Conservation (phyloP, 805 yeast species). For the Ogataea ramenticola region DNA sequence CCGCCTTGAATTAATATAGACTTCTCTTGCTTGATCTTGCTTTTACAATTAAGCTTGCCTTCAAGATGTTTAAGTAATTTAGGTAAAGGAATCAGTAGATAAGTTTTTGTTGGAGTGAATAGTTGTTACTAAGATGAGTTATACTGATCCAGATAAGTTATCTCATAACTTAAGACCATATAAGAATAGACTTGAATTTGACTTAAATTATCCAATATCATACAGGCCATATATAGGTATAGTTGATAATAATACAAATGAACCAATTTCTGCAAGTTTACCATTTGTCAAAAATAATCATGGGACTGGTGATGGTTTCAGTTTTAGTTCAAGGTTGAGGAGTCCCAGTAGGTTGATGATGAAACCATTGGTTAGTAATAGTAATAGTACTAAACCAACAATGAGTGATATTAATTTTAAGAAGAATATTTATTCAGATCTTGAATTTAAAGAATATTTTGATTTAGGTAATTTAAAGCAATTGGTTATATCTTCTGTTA, state of each 20-base stretch:
- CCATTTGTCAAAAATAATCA: slow-evolving; percentile 15
- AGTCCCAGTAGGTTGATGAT: neutral
- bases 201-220: slow-evolving; percentile 26
- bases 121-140: neutral
- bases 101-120: too few species aligned
- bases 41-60: too few species aligned
- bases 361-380: slow-evolving; percentile 6
- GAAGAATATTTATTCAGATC: slow-evolving; percentile 41
- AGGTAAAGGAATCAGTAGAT: too few species aligned
- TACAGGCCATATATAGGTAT: slow-evolving; percentile 28
- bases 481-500: slow-evolving; percentile 45
- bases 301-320: neutral
- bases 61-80: too few species aligned
- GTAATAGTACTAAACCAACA: too few species aligned
- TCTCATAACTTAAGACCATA: slow-evolving; percentile 24
- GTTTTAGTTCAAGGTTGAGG: slow-evolving; percentile 1
- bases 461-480: slow-evolving; percentile 53
- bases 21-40: too few species aligned
- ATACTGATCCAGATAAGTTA: neutral
- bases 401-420: slow-evolving; percentile 10
- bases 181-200: slow-evolving; percentile 23
- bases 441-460: slow-evolving; percentile 61
- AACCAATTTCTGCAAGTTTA: slow-evolving; percentile 25
- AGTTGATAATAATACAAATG: slow-evolving; percentile 25
- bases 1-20: too few species aligned